phyloP scores from a whole-genome alignment of 208 protist species.

The Angomonas deanei region DNA sequence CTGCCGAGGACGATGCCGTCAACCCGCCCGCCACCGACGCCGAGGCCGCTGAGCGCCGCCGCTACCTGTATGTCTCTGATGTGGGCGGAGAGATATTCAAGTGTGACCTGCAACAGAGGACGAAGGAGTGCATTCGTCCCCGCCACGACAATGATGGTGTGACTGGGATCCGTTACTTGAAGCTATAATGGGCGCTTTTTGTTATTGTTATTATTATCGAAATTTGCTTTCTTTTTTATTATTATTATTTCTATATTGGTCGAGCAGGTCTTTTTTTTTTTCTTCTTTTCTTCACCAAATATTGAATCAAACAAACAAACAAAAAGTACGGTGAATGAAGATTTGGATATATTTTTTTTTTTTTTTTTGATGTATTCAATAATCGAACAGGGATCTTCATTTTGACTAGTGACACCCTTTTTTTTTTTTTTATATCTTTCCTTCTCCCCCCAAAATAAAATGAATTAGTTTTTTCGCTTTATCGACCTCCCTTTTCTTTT shows the following conservation, averaged over 20 bases:
- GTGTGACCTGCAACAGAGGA: conserved; percentile 17
- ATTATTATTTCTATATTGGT: neutral
- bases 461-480: conserved; percentile 4
- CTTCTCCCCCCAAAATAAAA: neutral
- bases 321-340: no score
- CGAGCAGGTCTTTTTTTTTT: neutral
- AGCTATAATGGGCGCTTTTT: conserved; percentile 5
- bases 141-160: conserved; percentile 5
- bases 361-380: no score
- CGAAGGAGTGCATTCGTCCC: conserved; percentile 25
- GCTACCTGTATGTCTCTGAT: conserved; percentile 39
- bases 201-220: no score
- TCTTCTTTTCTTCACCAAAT: neutral
- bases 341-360: no score
- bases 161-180: conserved; percentile 32
- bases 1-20: conserved; percentile 15
- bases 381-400: no score
- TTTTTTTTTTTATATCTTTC: neutral
- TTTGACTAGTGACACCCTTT: neutral
- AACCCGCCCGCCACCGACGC: neutral
- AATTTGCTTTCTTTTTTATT: neutral
- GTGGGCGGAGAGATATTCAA: conserved; percentile 19
- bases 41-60: conserved; percentile 15
- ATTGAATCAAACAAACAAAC: neutral
- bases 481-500: conserved; percentile 1